phyloP scores from a whole-genome alignment of 108 stramenopile genomes.

The Skeletonema potamos region DNA sequence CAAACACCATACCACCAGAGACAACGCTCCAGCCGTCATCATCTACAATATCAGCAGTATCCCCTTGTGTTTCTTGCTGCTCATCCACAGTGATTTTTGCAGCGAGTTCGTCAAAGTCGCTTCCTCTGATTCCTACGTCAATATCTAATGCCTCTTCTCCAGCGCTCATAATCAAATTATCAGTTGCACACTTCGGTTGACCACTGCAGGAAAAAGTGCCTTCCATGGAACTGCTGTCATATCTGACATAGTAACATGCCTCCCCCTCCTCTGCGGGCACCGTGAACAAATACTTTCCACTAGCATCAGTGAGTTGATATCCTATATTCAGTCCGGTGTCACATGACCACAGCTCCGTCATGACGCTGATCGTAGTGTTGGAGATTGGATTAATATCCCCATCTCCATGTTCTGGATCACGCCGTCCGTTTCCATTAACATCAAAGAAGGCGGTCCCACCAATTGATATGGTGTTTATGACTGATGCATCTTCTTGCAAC shows the following conservation, averaged over 20 bases:
- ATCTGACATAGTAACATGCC: constrained; percentile 2
- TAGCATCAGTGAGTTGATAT: background rate
- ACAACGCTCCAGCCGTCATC: background rate
- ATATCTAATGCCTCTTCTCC: background rate
- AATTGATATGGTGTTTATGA: background rate
- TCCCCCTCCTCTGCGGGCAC: background rate
- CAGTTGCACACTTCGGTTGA: background rate
- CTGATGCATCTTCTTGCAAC: background rate
- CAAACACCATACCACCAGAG: background rate
- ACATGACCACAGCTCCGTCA: background rate
- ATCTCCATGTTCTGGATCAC: background rate
- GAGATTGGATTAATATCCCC: background rate
- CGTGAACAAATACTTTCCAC: background rate
- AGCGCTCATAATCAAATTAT: background rate
- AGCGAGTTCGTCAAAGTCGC: background rate
- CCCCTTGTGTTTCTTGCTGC: no score
- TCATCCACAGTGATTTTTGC: background rate
- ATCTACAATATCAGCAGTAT: background rate
- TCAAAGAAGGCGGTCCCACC: background rate
- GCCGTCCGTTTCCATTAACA: background rate
- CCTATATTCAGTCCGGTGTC: background rate
- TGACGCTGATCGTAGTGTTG: background rate
- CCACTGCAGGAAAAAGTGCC: background rate
- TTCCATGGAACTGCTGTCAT: background rate
- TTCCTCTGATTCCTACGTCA: background rate